Evolutionary conservation across 352 stramenopile genomes (phyloP), one percentile per base, ranked within the genome.

Genomic region (Phytophthora vignae): DNA sequence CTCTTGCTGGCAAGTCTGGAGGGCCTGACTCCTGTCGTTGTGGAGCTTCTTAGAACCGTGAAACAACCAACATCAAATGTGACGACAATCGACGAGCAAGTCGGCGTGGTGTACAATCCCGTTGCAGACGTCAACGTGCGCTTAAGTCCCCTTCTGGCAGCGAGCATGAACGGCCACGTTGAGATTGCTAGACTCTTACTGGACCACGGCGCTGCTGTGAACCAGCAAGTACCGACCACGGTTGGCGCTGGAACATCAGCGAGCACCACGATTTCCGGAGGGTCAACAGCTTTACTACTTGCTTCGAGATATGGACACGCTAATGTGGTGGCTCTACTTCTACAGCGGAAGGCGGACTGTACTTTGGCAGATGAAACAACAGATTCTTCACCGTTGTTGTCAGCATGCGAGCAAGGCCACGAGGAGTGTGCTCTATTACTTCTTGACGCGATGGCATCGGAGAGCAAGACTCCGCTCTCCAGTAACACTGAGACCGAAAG

Each of bases 291-390:
- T 2, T 83, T 99, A 17, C 87, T 98, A 72, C 86, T 98, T 4
- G 96, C 96, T 14, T 88, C 90, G 6, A 92, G 97, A 77, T 97
- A 96, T 63, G 97, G 97, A 19, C 93, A 99, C 70, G 70, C 90
- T n/a, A 82, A 84, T 12, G 87, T 97, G 52, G 86, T 97, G 19
- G 53, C 81, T n/a, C 57, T 84, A 10, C 81, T 99, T 15, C 69
- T 98, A 48, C 69, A 80, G 46, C 68, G 76, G 50, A 64, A 71
- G 3, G 84, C 84, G 2, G 74, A 84, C 33, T 75, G 73, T 9
- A 59, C 22, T 2, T 68, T 78, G 25, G 61, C 71, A 9, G 86
- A 94, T 48, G 55, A 42, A 27, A 66, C 67, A 29, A 87, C 77
- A 21, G 73, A 77, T 9, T 84, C 74, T 42, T 84, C 90, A 49